Evolutionary conservation across 306 rosid species (phyloP).

Genomic region (Casuarina cunninghamiana): DNA sequence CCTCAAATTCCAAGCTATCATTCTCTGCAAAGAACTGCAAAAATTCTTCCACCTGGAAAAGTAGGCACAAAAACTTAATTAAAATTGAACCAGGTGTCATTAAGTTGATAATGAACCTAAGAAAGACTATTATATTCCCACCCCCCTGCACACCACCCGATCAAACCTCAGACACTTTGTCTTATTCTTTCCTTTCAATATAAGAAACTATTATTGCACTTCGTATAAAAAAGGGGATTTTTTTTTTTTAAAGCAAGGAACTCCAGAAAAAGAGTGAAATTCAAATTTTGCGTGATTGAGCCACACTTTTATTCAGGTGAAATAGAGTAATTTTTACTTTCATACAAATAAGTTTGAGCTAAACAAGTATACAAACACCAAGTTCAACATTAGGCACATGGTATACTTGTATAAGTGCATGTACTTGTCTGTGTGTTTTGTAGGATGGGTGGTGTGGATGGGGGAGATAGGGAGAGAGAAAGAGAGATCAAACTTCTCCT

Average conservation of each 20-base stretch:
- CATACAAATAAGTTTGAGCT: not conserved
- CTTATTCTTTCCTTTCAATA: not conserved
- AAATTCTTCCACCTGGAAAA: conserved; percentile 53
- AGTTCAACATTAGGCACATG: not conserved
- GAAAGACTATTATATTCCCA: not conserved
- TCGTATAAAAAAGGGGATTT: not conserved
- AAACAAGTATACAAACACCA: not conserved
- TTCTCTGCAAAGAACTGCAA: conserved; percentile 54
- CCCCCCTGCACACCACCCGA: not conserved
- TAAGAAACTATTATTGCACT: not conserved
- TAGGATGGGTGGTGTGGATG: not conserved
- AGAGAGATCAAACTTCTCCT: not conserved
- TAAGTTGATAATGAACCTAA: not conserved
- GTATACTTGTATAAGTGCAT: not conserved
- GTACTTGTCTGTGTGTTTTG: not conserved
- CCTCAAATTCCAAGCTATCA: conserved; percentile 42
- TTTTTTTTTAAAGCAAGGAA: not conserved
- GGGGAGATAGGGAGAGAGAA: not conserved
- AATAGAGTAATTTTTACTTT: not conserved
- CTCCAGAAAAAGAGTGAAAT: not conserved
- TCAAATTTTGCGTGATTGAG: not conserved
- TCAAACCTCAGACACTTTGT: not conserved
- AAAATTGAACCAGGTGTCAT: conserved; percentile 11
- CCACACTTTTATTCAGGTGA: not conserved
- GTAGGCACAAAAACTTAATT: conserved; percentile 7